Conservation (phyloP, 768 basidiomycete species). For the Brasilioporus rufonigricans region DNA sequence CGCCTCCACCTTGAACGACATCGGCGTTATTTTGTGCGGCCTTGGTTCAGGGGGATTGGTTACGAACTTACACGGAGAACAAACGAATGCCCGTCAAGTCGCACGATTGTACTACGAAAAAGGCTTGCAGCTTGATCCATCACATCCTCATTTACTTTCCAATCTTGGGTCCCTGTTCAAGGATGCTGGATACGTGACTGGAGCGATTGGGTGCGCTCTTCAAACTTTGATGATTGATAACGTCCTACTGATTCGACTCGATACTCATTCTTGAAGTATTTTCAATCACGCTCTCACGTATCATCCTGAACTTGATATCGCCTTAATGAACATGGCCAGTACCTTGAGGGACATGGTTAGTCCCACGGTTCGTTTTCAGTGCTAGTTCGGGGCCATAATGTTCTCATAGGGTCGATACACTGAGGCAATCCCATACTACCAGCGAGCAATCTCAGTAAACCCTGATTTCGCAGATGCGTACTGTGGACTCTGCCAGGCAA, state of each 20-base stretch:
- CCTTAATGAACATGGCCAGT: slow-evolving; percentile 51
- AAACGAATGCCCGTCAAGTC: slow-evolving; percentile 33
- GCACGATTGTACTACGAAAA: slow-evolving; percentile 45
- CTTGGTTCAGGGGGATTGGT: slow-evolving; percentile 25
- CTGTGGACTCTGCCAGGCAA: slow-evolving; percentile 46
- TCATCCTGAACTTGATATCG: slow-evolving; percentile 50
- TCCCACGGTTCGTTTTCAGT: neutral
- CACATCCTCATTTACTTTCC: slow-evolving; percentile 49
- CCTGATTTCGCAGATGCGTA: slow-evolving; percentile 46
- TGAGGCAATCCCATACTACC: slow-evolving; percentile 46
- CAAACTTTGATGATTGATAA: neutral
- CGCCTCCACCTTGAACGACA: slow-evolving; percentile 48
- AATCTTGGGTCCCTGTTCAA: slow-evolving; percentile 51
- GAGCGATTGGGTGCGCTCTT: slow-evolving; percentile 40
- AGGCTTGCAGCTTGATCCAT: slow-evolving; percentile 43
- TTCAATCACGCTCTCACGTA: slow-evolving; percentile 39
- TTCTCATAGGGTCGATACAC: slow-evolving; percentile 37
- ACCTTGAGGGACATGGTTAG: slow-evolving; percentile 47
- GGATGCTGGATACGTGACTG: slow-evolving; percentile 41
- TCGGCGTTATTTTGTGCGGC: slow-evolving; percentile 46
- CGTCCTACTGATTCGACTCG: slow-evolving; percentile 3
- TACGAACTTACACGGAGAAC: slow-evolving; percentile 17
- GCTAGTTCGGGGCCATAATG: neutral
- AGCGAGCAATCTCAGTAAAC: slow-evolving; percentile 41
- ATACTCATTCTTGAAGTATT: slow-evolving; percentile 25